Percentiles rank a stretch among this genome's conserved stretches.
phyloP scores from a whole-genome alignment of 441 rosid genomes.

The Syzygium syzygioides region DNA sequence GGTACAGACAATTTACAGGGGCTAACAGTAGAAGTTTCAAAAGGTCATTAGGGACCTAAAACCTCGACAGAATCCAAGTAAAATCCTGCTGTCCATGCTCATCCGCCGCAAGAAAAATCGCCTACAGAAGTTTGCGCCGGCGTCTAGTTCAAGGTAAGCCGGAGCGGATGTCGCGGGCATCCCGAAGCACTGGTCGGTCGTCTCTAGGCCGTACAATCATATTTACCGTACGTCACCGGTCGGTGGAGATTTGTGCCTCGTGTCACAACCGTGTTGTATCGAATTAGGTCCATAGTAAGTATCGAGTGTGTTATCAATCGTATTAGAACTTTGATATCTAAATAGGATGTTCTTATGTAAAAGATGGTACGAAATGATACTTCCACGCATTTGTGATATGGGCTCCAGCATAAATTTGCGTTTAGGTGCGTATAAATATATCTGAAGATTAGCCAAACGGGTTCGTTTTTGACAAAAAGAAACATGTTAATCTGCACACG shows the following conservation, averaged over 20 bases:
- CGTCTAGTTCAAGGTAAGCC: not conserved
- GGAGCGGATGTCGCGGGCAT: too few relatives aligned
- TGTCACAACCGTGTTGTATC: fast-evolving
- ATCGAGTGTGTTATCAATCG: fast-evolving
- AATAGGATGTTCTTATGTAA: not conserved
- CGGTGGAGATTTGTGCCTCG: fast-evolving
- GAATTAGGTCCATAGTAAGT: fast-evolving
- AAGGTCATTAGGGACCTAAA: not conserved
- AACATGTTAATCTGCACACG: too few relatives aligned
- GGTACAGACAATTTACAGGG: not conserved
- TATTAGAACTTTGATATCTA: not conserved
- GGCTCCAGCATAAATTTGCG: too few relatives aligned
- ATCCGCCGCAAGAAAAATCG: not conserved
- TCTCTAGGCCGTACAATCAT: not conserved
- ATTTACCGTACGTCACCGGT: fast-evolving
- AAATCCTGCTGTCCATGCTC: not conserved
- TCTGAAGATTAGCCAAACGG: too few relatives aligned
- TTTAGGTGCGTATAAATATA: too few relatives aligned
- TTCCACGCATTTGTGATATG: too few relatives aligned
- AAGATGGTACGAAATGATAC: too few relatives aligned
- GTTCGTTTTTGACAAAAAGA: too few relatives aligned
- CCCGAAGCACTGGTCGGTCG: not conserved
- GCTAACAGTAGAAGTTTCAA: not conserved
- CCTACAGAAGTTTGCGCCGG: not conserved
- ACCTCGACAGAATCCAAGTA: not conserved